These are phyloP conservation scores for Lepiota brunneoincarnata DNA, from an alignment of 768 basidiomycete genomes.

Conservation along the genomic window DNA sequence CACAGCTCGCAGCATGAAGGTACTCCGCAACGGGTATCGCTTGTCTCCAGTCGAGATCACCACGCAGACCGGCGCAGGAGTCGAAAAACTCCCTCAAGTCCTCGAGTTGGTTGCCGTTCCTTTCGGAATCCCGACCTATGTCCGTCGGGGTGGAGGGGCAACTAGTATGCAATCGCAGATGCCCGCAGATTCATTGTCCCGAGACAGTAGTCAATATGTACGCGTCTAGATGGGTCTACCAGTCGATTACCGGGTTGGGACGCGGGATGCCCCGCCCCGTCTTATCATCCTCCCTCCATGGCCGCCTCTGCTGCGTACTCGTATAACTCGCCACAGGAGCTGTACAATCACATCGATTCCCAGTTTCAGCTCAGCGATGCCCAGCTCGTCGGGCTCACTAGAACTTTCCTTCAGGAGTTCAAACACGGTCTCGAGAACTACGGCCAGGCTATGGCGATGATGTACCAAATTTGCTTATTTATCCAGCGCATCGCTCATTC, in stretches of 20 bases:
- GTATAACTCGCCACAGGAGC: constrained; percentile 39
- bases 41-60: not conserved
- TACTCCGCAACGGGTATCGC: not conserved
- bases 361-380: constrained; percentile 70
- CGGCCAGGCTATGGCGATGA: constrained; percentile 89
- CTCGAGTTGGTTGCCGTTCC: too few relatives aligned
- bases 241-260: constrained; percentile 4
- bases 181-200: not conserved
- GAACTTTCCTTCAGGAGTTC: constrained; percentile 81
- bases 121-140: not conserved
- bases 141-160: too few relatives aligned
- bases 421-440: constrained; percentile 69
- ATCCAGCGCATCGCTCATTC: constrained; percentile 13
- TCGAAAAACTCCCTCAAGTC: too few relatives aligned
- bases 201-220: too few relatives aligned
- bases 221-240: too few relatives aligned
- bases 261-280: too few relatives aligned
- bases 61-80: not conserved
- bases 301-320: constrained; percentile 40
- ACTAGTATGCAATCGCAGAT: too few relatives aligned
- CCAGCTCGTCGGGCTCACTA: constrained; percentile 64
- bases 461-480: constrained; percentile 41
- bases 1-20: not conserved
- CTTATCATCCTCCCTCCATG: constrained; percentile 27
- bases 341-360: constrained; percentile 64